Base-by-base conservation (phyloP, 2,329 filamentous ascomycete species). In the Fusarium nisikadoi region DNA sequence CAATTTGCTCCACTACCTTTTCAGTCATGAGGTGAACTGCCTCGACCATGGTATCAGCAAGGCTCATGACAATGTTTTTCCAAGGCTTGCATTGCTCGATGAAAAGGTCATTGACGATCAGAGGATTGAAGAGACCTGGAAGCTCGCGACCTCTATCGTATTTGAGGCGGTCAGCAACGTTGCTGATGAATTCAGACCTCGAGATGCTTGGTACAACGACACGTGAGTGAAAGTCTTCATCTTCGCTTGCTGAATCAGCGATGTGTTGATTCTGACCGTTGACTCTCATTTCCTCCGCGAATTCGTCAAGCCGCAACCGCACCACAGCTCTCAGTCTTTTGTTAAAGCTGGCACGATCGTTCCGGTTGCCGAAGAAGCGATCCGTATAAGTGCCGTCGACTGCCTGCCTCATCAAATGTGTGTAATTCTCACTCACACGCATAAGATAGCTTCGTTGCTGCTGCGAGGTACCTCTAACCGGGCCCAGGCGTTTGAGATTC, bases 21-120 rank as follows among this genome's bases (percentile, higher is more conserved):
- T 41, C 52, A 17, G 53, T 62, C 35, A 7, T 64, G 27, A 8
- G 42, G 23, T 13, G 72, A 69, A 6, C 59, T 58, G 67, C 67
- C 1, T 56, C 41, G 65, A 75, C 73, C 5, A 76, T 63, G 2
- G 33, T 47, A 3, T 65, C 56, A 1, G 78, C 54, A 41, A 75
- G 68, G 2, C 19, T 12, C 19, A 43, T 76, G 2, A 85, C 87
- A 31, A 89, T 82, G 0, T 62, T 35, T 45, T 83, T 77, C 91
- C 89, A 93, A 0, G 85, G 86, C 11, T 72, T 60, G 1, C 85
- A 89, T 63, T 92, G 89, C 49, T 90, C 85, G 25, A 80, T 80
- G 75, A 93, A 93, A 0, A 93, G 77, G 27, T 91, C 86, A 0
- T 82, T 81, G 1, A 92, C 84, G 14, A 92, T 80, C 58, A 89